Base-by-base conservation (phyloP, 768 basidiomycete species). In the Tulasnella sp. region DNA sequence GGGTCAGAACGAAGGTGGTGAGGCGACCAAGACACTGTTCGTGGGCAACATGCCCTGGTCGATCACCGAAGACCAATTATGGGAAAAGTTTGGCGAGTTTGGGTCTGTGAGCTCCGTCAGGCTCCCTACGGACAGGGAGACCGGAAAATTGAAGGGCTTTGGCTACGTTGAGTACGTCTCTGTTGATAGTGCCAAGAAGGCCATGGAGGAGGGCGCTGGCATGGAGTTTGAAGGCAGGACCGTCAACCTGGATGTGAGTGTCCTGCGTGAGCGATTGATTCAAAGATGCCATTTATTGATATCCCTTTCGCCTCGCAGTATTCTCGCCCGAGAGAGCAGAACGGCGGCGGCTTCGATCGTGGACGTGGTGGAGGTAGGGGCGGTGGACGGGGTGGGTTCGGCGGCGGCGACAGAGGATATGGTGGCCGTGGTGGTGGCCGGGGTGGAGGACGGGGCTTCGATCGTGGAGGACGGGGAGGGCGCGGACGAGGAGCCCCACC, bases 101-200 rank as follows among this genome's bases (percentile, higher is more conserved):
- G 90, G 90, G 59, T 76, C 81, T 44, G 80, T 96, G 62, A 87
- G 87, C 74, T 84, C 75, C 67, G 89, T 97, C 42, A 82, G 92
- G 58, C 74, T 99, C 51, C 92, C 92, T 29, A 96, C 92, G 41
- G 92, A 98, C 71, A 78, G 89, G 64, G 96, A 99, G 51, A 79
- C 86, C 5, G 92, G 92, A 27, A 79, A 76, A 62, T 84, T 89
- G 48, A 98, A 97, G 72, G 96, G 96, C 66, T 98, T 94, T 72
- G 96, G 84, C 21, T 98, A 98, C 72, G 87, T 99, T 68, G 92
- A 97, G 71, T 96, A 93, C 71, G 80, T 84, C 64, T 83, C 85
- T 65, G 67, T 90, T 41, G 87, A 83, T 25, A 73, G 78, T 55
- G 88, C 96, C 10, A 84, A 83, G 73, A 84, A 83, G 68, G 94